These are phyloP conservation scores for Acacia melanoxylon DNA, from an alignment of 306 rosid genomes.

Conservation along the genomic window DNA sequence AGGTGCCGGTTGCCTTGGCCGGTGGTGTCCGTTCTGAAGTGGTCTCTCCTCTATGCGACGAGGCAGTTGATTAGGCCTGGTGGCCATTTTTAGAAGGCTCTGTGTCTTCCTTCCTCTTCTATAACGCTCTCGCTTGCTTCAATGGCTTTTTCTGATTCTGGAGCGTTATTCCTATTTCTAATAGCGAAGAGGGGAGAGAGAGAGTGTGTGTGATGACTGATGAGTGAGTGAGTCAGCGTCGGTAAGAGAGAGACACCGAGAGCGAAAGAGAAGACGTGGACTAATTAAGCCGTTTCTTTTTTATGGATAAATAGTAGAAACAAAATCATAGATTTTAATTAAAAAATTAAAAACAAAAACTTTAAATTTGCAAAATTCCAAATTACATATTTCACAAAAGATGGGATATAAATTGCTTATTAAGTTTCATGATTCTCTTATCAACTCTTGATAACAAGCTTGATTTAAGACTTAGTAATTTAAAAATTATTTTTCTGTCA, in stretches of 20 bases:
- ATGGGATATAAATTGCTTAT: too few species aligned
- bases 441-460: too few species aligned
- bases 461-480: too few species aligned
- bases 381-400: too few species aligned
- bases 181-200: constrained; percentile 9
- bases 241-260: not conserved
- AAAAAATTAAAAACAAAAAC: too few species aligned
- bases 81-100: constrained; percentile 23
- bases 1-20: constrained; percentile 26
- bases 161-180: not conserved
- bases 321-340: not conserved
- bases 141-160: not conserved
- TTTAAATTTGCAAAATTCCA: too few species aligned
- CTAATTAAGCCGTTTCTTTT: not conserved
- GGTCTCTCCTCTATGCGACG: constrained; percentile 27
- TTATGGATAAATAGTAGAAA: not conserved
- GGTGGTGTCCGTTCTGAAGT: constrained; percentile 13
- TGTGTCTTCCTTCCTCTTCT: not conserved
- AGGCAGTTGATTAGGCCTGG: constrained; percentile 19
- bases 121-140: not conserved
- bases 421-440: too few species aligned
- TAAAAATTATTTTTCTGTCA: too few species aligned
- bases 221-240: not conserved
- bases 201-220: not conserved
- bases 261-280: not conserved